phyloP scores from a whole-genome alignment of 768 basidiomycete species.

The Gloeopeniophorella convolvens region DNA sequence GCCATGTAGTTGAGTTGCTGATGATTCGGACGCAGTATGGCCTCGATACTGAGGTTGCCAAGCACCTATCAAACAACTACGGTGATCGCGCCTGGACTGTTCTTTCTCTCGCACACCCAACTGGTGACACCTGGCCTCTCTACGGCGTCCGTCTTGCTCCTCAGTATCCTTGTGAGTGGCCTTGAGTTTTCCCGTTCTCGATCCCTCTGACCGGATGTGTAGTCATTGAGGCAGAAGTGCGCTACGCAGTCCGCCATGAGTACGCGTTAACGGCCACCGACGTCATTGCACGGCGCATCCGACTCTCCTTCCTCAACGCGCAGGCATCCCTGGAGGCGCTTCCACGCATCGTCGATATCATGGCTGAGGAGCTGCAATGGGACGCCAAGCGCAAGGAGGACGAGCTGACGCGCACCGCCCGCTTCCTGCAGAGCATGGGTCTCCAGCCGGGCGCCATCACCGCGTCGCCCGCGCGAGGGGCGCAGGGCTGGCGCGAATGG shows the following conservation, averaged over 20 bases:
- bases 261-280: conserved; percentile 91
- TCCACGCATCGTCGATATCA: conserved; percentile 84
- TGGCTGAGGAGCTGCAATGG: conserved; percentile 85
- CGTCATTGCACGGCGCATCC: conserved; percentile 86
- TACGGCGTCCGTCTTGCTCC: conserved; percentile 68
- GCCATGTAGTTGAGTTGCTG: neutral
- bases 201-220: conserved; percentile 1
- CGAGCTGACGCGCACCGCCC: conserved; percentile 54
- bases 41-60: conserved; percentile 84
- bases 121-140: conserved; percentile 78
- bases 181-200: neutral
- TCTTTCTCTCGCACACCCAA: conserved; percentile 69
- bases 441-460: conserved; percentile 38
- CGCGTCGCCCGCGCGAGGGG: neutral
- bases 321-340: conserved; percentile 79
- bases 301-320: conserved; percentile 91
- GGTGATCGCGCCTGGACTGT: conserved; percentile 97
- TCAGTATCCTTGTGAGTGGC: conserved; percentile 65
- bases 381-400: conserved; percentile 43
- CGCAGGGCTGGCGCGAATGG: conserved; percentile 8
- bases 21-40: conserved; percentile 54
- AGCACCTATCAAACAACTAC: conserved; percentile 89
- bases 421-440: conserved; percentile 83
- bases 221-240: conserved; percentile 91
- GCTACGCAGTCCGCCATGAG: conserved; percentile 83